A percentile compares a stretch with the other conserved stretches of the same genome.
Conservation (phyloP, 169 alveolate genomes). For the Eimeria praecox region DNA sequence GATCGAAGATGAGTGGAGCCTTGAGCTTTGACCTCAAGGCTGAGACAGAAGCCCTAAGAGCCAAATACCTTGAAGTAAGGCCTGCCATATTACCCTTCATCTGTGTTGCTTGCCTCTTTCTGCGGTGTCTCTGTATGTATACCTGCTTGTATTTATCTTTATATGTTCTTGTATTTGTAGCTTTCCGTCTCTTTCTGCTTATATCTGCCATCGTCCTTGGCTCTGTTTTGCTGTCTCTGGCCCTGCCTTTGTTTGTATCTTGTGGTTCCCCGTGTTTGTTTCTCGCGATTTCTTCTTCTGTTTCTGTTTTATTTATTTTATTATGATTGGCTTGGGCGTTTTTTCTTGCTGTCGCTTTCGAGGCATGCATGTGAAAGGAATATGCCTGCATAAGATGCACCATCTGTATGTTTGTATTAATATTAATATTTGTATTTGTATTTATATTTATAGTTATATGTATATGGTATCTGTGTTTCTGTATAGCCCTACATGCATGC, state of each 20-base stretch:
- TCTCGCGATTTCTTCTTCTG: neutral
- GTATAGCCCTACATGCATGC: neutral
- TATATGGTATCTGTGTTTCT: neutral
- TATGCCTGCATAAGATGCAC: neutral
- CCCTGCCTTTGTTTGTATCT: neutral
- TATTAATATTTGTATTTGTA: too few species aligned
- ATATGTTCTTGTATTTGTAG: neutral
- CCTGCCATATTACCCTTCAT: neutral
- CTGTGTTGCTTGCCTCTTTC: neutral
- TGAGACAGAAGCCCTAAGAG: conserved; percentile 55
- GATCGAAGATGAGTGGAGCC: conserved; percentile 53
- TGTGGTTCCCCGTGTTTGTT: too few species aligned
- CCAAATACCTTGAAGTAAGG: conserved; percentile 31
- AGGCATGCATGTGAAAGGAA: neutral
- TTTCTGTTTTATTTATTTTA: too few species aligned
- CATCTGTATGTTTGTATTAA: too few species aligned
- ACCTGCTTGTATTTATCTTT: neutral
- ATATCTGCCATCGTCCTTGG: neutral
- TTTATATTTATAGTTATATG: neutral
- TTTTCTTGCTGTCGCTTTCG: neutral
- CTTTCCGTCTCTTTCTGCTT: neutral
- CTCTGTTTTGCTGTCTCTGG: neutral
- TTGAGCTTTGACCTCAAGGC: conserved; percentile 45
- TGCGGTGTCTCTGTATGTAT: neutral
- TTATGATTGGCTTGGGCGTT: neutral